Conservation (phyloP, 805 yeast species). For the Diddensiella santjacobensis region DNA sequence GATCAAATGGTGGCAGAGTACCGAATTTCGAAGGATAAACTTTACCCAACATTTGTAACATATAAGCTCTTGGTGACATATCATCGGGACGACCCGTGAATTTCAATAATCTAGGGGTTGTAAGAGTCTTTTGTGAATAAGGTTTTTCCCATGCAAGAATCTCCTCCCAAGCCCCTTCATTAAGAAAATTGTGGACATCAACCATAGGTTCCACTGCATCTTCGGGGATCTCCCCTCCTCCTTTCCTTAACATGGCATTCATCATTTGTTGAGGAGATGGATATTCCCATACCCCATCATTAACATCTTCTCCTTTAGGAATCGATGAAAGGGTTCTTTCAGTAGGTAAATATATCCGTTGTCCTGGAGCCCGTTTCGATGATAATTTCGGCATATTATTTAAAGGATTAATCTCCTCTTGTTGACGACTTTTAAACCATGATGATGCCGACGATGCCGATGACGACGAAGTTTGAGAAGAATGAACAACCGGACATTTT, state of each 20-base stretch:
- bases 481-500: conserved; percentile 37
- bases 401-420: conserved; percentile 57
- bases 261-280: conserved; percentile 99
- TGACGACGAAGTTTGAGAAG: not conserved
- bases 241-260: conserved; percentile 94
- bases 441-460: not conserved
- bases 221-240: conserved; percentile 87
- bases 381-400: conserved; percentile 83
- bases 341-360: conserved; percentile 71
- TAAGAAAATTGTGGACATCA: conserved; percentile 89
- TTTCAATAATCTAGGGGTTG: conserved; percentile 71
- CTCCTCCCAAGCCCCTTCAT: conserved; percentile 97
- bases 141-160: conserved; percentile 87
- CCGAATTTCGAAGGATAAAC: conserved; percentile 70
- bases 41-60: conserved; percentile 61
- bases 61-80: conserved; percentile 77
- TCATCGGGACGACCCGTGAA: conserved; percentile 93
- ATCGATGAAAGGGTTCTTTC: conserved; percentile 80
- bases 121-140: conserved; percentile 50
- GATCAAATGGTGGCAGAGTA: conserved; percentile 86
- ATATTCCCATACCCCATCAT: conserved; percentile 90
- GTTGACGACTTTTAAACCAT: not conserved
- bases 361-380: conserved; percentile 75
- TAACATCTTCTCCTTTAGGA: conserved; percentile 68
- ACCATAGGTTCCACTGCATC: conserved; percentile 98